Evolutionary conservation across 768 basidiomycete genomes (phyloP), one percentile per base, ranked within the genome.

Genomic region (Exidia glandulosa): DNA sequence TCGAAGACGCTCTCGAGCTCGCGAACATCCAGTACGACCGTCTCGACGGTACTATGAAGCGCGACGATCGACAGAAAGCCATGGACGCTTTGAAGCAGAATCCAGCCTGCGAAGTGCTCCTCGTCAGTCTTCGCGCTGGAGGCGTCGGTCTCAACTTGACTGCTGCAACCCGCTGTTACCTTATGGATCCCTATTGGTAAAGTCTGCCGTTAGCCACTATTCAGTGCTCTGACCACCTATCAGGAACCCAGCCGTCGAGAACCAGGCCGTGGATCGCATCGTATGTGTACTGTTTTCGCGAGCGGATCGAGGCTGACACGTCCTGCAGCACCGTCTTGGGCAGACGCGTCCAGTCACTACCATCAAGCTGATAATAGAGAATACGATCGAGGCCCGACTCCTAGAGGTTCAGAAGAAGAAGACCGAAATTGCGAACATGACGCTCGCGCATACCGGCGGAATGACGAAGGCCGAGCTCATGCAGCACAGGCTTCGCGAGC

Each of bases 141-240:
- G 96, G 96, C 58, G 96, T 99, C 4, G 96, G 95, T 16, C 76
- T 99, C 59, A 99, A 98, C 71, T 80, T 98, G 50, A 97, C 95
- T 1, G 87, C 93, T 19, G 96, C 95, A 54, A 90, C 87, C 68
- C 89, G 86, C 58, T 94, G 90, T 19, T 98, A 96, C 72, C 75
- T 99, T 47, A 94, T 98, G 85, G 94, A 97, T 74, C 94, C 94
- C 45, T 97, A 96, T 71, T 97, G 94, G 93, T 87, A 68, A 64
- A 75, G n/a, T n/a, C 19, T 14, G 29, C 52, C 50, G 52, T 52
- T 48, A 27, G 23, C 3, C 30, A 30, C 32, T 57, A 36, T 36
- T 30, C 57, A 41, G 62, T 33, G 45, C 50, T 56, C 57, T 59
- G n/a, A 58, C 14, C 31, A 16, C 16, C 10, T 41, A 10, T 54